phyloP scores from a whole-genome alignment of 768 basidiomycete species.

The Tulasnella sp. region DNA sequence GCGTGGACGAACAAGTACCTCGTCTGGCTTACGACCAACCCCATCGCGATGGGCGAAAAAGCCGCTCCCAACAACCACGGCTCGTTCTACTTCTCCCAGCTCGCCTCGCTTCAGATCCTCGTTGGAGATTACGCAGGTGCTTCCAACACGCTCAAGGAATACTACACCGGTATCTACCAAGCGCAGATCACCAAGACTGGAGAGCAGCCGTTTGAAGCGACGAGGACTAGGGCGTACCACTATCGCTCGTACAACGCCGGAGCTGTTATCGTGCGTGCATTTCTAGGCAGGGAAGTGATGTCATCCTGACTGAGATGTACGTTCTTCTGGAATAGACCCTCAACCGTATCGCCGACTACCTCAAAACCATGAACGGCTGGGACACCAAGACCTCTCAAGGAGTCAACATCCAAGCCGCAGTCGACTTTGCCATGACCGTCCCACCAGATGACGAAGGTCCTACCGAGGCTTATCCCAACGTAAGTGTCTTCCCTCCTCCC shows the following conservation, averaged over 20 bases:
- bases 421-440: slow-evolving; percentile 28
- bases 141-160: slow-evolving; percentile 23
- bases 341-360: slow-evolving; percentile 25
- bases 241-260: slow-evolving; percentile 30
- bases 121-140: slow-evolving; percentile 26
- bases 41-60: slow-evolving; percentile 21
- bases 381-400: slow-evolving; percentile 23
- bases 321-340: background rate
- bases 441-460: slow-evolving; percentile 12
- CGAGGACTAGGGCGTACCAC: slow-evolving; percentile 28
- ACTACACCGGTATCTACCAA: slow-evolving; percentile 25
- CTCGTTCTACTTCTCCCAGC: slow-evolving; percentile 28
- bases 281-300: background rate
- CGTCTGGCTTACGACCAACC: slow-evolving; percentile 25
- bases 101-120: slow-evolving; percentile 27
- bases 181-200: slow-evolving; percentile 28
- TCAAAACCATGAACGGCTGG: slow-evolving; percentile 27
- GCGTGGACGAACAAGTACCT: slow-evolving; percentile 26
- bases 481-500: background rate
- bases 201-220: slow-evolving; percentile 29
- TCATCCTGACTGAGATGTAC: background rate
- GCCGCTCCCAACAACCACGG: slow-evolving; percentile 28
- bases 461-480: slow-evolving; percentile 7
- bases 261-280: slow-evolving; percentile 22
- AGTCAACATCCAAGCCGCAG: slow-evolving; percentile 27